Evolutionary conservation across 2,329 filamentous ascomycete genomes (phyloP).

Genomic region (Monilinia fructicola): DNA sequence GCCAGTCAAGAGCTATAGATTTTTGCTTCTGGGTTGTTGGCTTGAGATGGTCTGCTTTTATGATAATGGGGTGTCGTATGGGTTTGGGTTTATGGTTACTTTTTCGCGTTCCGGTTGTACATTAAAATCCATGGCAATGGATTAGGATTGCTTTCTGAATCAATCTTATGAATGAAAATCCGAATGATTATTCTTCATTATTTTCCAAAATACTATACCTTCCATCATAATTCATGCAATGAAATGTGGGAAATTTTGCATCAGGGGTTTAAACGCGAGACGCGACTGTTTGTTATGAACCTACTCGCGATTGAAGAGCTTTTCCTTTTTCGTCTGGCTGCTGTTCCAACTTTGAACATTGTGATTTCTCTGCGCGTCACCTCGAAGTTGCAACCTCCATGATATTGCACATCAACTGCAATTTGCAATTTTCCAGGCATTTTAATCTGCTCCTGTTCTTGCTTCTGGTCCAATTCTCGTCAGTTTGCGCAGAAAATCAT

Average conservation of each 20-base stretch:
- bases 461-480: neutral
- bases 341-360: neutral
- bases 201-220: slow-evolving; percentile 2
- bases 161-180: slow-evolving; percentile 41
- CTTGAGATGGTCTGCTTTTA: slow-evolving; percentile 56
- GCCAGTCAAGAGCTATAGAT: slow-evolving; percentile 91
- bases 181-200: slow-evolving; percentile 28
- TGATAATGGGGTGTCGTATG: slow-evolving; percentile 73
- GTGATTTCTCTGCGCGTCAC: neutral
- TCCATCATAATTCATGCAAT: neutral
- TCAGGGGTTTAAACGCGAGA: neutral
- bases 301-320: neutral
- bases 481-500: neutral
- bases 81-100: slow-evolving; percentile 73
- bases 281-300: slow-evolving; percentile 12
- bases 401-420: neutral
- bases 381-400: no score
- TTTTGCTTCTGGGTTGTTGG: slow-evolving; percentile 53
- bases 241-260: neutral
- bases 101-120: slow-evolving; percentile 66
- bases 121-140: slow-evolving; percentile 64
- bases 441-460: neutral
- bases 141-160: slow-evolving; percentile 41
- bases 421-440: no score
- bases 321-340: neutral